Evolutionary conservation across 2,329 filamentous ascomycete species (phyloP).

Genomic region (Cryphonectria japonica): DNA sequence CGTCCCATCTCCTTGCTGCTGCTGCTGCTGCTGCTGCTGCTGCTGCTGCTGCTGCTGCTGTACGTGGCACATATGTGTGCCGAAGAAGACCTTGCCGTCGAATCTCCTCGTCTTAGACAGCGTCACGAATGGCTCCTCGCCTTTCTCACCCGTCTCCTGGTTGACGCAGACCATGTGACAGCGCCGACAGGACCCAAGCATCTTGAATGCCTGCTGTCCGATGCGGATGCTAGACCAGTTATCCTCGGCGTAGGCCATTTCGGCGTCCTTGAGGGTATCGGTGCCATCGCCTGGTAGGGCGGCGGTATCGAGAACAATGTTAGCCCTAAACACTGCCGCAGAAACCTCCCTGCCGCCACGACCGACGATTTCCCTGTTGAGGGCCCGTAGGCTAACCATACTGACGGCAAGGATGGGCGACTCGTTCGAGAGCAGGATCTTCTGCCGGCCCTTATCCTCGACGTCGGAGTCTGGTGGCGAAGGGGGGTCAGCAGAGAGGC

Average conservation of each 20-base stretch:
- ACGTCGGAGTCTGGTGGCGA: conserved; percentile 63
- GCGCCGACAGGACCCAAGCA: conserved; percentile 81
- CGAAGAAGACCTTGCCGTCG: conserved; percentile 87
- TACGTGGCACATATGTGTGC: conserved; percentile 71
- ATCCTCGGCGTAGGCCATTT: conserved; percentile 77
- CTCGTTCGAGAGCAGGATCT: conserved; percentile 87
- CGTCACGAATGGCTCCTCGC: conserved; percentile 86
- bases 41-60: conserved; percentile 29
- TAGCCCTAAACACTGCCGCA: conserved; percentile 82
- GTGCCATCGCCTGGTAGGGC: not conserved
- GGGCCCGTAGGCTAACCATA: conserved; percentile 73
- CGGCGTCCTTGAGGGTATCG: conserved; percentile 19
- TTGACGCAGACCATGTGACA: conserved; percentile 98
- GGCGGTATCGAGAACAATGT: conserved; percentile 73
- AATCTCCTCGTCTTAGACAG: conserved; percentile 84
- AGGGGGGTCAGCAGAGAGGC: conserved; percentile 41
- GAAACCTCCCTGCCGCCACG: conserved; percentile 67
- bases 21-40: conserved; percentile 29
- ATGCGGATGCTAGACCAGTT: conserved; percentile 72
- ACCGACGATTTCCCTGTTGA: conserved; percentile 73
- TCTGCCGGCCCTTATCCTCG: conserved; percentile 47
- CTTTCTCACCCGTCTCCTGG: conserved; percentile 76
- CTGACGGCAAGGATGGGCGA: conserved; percentile 89
- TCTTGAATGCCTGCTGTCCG: conserved; percentile 65
- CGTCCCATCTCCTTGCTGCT: not conserved